These are phyloP conservation scores for Russula sp. DNA, from an alignment of 768 basidiomycete species.

Conservation along the genomic window DNA sequence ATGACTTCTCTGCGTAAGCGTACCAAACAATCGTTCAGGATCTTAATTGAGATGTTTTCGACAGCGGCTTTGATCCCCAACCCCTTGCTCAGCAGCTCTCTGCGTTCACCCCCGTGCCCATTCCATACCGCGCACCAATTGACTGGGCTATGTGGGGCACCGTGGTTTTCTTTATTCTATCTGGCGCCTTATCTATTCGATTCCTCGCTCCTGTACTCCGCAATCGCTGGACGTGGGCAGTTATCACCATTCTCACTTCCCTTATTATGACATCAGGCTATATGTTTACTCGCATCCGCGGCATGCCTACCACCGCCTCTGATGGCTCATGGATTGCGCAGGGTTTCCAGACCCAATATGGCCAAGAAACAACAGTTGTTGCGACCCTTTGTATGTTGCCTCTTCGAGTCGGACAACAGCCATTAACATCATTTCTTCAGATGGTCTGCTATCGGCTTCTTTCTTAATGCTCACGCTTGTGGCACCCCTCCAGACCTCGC, in stretches of 20 bases:
- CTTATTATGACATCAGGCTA: conserved; percentile 86
- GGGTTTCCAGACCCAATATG: conserved; percentile 88
- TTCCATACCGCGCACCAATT: conserved; percentile 80
- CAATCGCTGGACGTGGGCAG: conserved; percentile 78
- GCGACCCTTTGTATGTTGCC: conserved; percentile 72
- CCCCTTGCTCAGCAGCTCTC: conserved; percentile 76
- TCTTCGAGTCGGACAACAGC: background rate
- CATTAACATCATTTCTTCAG: conserved; percentile 43
- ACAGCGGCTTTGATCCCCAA: conserved; percentile 79
- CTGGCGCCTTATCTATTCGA: conserved; percentile 50
- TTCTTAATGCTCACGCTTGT: conserved; percentile 80
- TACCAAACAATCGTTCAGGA: background rate
- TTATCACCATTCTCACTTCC: conserved; percentile 57
- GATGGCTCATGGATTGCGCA: conserved; percentile 78
- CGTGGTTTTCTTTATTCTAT: conserved; percentile 45
- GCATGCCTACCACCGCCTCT: conserved; percentile 61
- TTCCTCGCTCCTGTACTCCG: conserved; percentile 63
- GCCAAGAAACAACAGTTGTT: conserved; percentile 89
- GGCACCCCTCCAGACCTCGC: conserved; percentile 72
- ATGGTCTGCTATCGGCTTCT: conserved; percentile 75
- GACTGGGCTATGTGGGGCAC: conserved; percentile 62
- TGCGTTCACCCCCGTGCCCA: conserved; percentile 68
- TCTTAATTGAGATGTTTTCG: background rate
- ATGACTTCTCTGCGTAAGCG: conserved; percentile 73
- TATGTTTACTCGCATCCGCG: conserved; percentile 96